A percentile compares a stretch with the other conserved stretches of the same genome.
phyloP scores from a whole-genome alignment of 176 grass and related monocot genomes.

The Zizania latifolia region DNA sequence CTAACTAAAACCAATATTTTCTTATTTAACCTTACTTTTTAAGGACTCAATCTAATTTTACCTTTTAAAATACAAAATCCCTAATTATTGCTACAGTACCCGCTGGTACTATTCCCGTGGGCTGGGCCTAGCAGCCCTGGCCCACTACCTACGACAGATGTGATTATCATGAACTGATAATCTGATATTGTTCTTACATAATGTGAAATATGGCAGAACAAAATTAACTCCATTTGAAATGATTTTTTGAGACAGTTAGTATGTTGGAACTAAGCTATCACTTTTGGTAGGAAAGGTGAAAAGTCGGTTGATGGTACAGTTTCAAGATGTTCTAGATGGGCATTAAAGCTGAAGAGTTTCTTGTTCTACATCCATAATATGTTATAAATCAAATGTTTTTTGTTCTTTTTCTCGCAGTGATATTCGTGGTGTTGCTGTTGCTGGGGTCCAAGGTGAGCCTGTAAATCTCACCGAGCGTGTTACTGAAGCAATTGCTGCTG shows the following conservation, averaged over 20 bases:
- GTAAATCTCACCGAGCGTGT: conserved; percentile 70
- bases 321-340: not conserved
- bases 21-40: no score
- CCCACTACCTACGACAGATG: no score
- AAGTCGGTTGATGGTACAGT: not conserved
- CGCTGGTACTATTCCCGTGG: no score
- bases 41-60: no score
- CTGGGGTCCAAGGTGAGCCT: conserved; percentile 74
- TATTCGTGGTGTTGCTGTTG: conserved; percentile 96
- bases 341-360: not conserved
- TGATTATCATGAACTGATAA: not conserved
- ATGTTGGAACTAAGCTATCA: not conserved
- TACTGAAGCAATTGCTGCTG: conserved; percentile 80
- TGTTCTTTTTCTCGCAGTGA: conserved; percentile 48
- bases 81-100: no score
- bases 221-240: not conserved
- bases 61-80: no score
- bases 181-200: conserved; percentile 1
- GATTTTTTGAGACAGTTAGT: not conserved
- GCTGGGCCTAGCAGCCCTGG: no score
- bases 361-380: not conserved
- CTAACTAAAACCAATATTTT: no score
- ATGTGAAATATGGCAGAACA: conserved; percentile 3
- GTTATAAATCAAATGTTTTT: not conserved
- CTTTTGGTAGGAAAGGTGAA: not conserved